Conservation (phyloP, 2,329 filamentous ascomycete species). For the Scedosporium boydii region DNA sequence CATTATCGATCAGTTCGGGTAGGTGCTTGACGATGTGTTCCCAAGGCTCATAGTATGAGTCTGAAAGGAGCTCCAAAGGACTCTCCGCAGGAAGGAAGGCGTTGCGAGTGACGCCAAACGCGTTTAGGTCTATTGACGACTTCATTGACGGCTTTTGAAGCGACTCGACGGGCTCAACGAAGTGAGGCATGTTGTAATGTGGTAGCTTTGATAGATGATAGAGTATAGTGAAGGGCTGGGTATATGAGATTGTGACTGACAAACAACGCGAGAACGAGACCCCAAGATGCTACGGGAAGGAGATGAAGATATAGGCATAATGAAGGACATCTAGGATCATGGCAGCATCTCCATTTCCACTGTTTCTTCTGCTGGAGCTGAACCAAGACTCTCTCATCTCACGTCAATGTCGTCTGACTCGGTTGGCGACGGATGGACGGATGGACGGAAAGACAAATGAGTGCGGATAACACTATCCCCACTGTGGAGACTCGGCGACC, state of each 20-base stretch:
- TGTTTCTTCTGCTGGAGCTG: too few species aligned
- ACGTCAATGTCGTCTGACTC: not conserved
- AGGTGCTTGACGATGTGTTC: slow-evolving; percentile 61
- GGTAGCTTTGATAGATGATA: not conserved
- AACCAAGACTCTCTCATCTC: too few species aligned
- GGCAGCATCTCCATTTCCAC: too few species aligned
- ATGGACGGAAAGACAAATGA: not conserved
- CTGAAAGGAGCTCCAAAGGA: slow-evolving; percentile 56
- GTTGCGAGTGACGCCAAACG: slow-evolving; percentile 37
- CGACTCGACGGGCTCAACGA: slow-evolving; percentile 20
- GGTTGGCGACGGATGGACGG: slow-evolving; percentile 17
- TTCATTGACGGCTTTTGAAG: too few species aligned
- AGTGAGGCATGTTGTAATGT: slow-evolving; percentile 30
- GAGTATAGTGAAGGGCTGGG: not conserved
- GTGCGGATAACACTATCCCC: too few species aligned
- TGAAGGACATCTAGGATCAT: too few species aligned
- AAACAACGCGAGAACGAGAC: too few species aligned
- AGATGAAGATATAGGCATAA: too few species aligned
- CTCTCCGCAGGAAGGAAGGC: slow-evolving; percentile 68
- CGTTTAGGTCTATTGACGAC: slow-evolving; percentile 16
- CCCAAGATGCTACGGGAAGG: too few species aligned
- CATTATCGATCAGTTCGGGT: slow-evolving; percentile 54
- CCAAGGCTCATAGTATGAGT: slow-evolving; percentile 72
- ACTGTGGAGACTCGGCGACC: too few species aligned
- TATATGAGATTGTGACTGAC: slow-evolving; percentile 1